Evolutionary conservation across 805 yeast species (phyloP).

Genomic region (Candida khao-thaluensis): DNA sequence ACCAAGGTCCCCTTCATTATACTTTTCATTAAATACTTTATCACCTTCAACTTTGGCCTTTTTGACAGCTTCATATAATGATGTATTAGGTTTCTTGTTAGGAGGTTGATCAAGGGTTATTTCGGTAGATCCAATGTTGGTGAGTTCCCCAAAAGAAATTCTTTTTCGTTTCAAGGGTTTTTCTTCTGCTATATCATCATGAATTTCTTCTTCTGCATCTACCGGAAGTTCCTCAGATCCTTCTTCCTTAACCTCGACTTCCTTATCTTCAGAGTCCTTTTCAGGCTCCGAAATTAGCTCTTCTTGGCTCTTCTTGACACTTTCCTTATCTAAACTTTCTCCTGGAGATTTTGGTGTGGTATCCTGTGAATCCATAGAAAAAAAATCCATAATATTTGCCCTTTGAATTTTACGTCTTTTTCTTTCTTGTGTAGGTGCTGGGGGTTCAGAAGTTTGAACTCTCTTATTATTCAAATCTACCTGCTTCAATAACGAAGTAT

Average conservation of each 20-base stretch:
- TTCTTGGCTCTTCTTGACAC: neutral
- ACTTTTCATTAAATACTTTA: slow-evolving; percentile 21
- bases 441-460: neutral
- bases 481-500: neutral
- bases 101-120: slow-evolving; percentile 1
- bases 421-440: slow-evolving; percentile 14
- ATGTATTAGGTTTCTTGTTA: neutral
- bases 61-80: slow-evolving; percentile 29
- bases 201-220: neutral
- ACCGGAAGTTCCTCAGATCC: neutral
- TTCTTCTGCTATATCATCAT: neutral
- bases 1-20: slow-evolving; percentile 13
- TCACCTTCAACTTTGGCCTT: slow-evolving; percentile 25
- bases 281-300: neutral
- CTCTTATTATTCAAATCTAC: slow-evolving; percentile 2
- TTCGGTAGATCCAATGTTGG: slow-evolving; percentile 2
- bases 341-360: neutral
- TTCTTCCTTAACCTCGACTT: neutral
- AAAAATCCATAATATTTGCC: slow-evolving; percentile 34
- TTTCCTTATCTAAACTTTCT: neutral
- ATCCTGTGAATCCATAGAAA: slow-evolving; percentile 11
- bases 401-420: slow-evolving; percentile 34
- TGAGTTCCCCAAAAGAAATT: neutral
- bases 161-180: neutral
- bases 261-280: neutral